phyloP scores from a whole-genome alignment of 495 filamentous ascomycete genomes.

The Trypethelium eluteriae region DNA sequence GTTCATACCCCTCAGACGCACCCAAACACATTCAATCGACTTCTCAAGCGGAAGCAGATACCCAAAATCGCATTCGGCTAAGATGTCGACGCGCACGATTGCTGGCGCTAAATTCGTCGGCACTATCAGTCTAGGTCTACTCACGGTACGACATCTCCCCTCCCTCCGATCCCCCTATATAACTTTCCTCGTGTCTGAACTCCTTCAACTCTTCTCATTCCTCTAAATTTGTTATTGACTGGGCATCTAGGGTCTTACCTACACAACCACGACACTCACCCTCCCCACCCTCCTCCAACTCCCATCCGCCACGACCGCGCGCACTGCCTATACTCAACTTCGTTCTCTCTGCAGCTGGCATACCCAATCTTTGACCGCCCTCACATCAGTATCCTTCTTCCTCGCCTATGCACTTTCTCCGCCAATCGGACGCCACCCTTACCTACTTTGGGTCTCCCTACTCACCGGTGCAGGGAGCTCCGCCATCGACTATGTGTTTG shows the following conservation, averaged over 20 bases:
- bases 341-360: slow-evolving; percentile 52
- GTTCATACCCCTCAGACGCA: not conserved
- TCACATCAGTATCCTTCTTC: slow-evolving; percentile 57
- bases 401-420: slow-evolving; percentile 70
- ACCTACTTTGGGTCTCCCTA: slow-evolving; percentile 69
- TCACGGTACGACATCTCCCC: slow-evolving; percentile 57
- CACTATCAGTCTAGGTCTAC: slow-evolving; percentile 72
- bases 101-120: slow-evolving; percentile 82
- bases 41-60: not conserved
- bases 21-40: not conserved
- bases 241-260: slow-evolving; percentile 64
- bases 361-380: slow-evolving; percentile 50
- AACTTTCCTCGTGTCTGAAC: slow-evolving; percentile 6
- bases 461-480: slow-evolving; percentile 49
- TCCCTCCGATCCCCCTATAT: slow-evolving; percentile 22
- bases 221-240: too few species aligned
- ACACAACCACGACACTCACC: slow-evolving; percentile 63
- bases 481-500: slow-evolving; percentile 49
- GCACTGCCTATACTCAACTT: slow-evolving; percentile 56
- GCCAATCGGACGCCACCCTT: slow-evolving; percentile 64
- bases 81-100: slow-evolving; percentile 62
- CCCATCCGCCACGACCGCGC: slow-evolving; percentile 59
- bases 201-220: not conserved
- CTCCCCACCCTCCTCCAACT: slow-evolving; percentile 71
- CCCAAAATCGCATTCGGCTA: slow-evolving; percentile 15